Evolutionary conservation across 2,329 filamentous ascomycete genomes (phyloP).

Genomic region (Cordyceps farinosa): DNA sequence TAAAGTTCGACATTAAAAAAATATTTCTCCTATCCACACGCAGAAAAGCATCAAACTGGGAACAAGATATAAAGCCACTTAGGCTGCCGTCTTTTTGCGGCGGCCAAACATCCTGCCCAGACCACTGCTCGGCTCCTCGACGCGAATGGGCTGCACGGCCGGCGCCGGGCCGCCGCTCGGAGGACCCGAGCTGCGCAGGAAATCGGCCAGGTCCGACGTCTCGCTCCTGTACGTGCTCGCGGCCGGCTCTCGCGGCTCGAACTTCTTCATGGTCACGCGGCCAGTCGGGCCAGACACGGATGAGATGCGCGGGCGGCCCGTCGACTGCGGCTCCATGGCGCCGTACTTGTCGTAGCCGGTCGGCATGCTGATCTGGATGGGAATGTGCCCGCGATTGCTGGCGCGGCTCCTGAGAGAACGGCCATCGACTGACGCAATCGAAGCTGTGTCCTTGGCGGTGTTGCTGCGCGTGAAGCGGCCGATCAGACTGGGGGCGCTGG

Average conservation of each 20-base stretch:
- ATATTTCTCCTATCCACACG: background rate
- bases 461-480: slow-evolving; percentile 48
- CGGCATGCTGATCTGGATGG: slow-evolving; percentile 51
- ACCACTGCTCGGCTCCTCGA: slow-evolving; percentile 38
- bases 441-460: slow-evolving; percentile 26
- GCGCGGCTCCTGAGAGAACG: slow-evolving; percentile 41
- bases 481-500: slow-evolving; percentile 60
- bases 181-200: slow-evolving; percentile 66
- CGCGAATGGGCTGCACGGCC: slow-evolving; percentile 26
- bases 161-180: slow-evolving; percentile 40
- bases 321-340: slow-evolving; percentile 24
- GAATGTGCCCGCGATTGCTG: slow-evolving; percentile 43
- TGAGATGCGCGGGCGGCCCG: slow-evolving; percentile 22
- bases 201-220: slow-evolving; percentile 69
- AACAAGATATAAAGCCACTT: background rate
- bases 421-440: slow-evolving; percentile 27
- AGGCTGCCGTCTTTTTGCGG: slow-evolving; percentile 44
- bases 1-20: background rate
- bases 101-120: slow-evolving; percentile 49
- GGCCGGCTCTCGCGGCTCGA: slow-evolving; percentile 53
- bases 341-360: slow-evolving; percentile 42
- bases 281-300: slow-evolving; percentile 28
- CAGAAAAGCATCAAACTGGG: no score
- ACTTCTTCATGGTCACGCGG: slow-evolving; percentile 54
- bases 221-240: slow-evolving; percentile 39